Conservation (phyloP, 306 rosid species). For the Pyrus betulifolia region DNA sequence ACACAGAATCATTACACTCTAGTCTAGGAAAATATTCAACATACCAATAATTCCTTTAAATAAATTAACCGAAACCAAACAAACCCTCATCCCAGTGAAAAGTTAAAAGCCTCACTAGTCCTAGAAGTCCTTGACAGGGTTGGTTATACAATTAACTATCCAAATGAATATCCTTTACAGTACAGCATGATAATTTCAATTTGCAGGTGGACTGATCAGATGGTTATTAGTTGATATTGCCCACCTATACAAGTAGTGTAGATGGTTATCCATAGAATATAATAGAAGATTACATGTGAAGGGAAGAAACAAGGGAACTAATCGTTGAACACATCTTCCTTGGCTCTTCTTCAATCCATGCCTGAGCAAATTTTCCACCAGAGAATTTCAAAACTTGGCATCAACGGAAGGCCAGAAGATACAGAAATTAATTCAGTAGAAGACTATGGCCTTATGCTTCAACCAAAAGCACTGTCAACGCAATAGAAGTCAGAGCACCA, state of each 20-base stretch:
- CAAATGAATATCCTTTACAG: not conserved
- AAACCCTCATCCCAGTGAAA: not conserved
- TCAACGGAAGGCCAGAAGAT: not conserved
- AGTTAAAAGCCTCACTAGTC: not conserved
- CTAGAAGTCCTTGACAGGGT: not conserved
- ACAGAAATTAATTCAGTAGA: not conserved
- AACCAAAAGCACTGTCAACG: not conserved
- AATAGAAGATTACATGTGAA: not conserved
- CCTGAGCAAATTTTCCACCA: not conserved
- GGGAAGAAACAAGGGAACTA: not conserved
- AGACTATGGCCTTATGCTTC: not conserved
- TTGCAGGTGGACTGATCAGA: not conserved
- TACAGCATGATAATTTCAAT: not conserved
- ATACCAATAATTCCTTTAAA: not conserved
- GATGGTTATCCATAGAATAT: not conserved
- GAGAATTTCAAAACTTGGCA: not conserved
- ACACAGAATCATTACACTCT: not conserved
- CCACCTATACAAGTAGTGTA: not conserved
- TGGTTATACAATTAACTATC: not conserved
- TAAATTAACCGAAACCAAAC: not conserved
- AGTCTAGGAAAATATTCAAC: not conserved
- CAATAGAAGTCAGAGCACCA: not conserved
- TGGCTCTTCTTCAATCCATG: not conserved
- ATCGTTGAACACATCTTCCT: not conserved
- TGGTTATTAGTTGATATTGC: not conserved